Base-by-base conservation (phyloP, 371 early-diverging fungal genomes). In the Mucor piriformis region DNA sequence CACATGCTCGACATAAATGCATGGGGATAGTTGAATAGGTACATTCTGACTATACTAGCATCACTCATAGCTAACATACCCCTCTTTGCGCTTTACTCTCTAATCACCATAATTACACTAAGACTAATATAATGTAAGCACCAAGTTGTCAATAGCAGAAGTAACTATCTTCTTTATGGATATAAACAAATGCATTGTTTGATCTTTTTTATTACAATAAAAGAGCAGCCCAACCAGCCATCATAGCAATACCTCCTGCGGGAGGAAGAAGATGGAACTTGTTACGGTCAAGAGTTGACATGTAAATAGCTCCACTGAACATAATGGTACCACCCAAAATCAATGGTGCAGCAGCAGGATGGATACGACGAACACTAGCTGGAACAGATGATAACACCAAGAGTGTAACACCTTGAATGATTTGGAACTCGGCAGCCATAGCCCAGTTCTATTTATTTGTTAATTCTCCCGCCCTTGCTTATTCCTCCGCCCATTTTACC, bases 191-290 rank as follows among this genome's bases (percentile, higher is more conserved):
- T n/a, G n/a, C n/a, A n/a, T n/a, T n/a, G n/a, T n/a, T n/a, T n/a
- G n/a, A n/a, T n/a, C n/a, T n/a, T 29, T 29, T 6, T 29, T 29
- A 29, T 29, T 67, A 83, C 35, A 85, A 66, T 12, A 83, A 61
- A 18, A 92, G 69, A 21, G 87, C 70, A 20, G 86, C 73, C 93
- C 93, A 93, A 20, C 92, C 93, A 10, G 81, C 84, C 48, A 88
- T 84, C 70, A 92, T 67, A 4, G 77, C 62, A 5, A 89, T 13
- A 13, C 93, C 93, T 37, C 93, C 93, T 13, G 87, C 70, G 0
- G 89, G 90, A 0, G 89, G 91, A 15, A 93, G 54, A n/a, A 66
- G 65, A 46, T 74, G 63, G 58, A 74, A 78, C 16, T 35, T 55
- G 0, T 78, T 69, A 6, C 75, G 69, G 18, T 82, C 68, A 12